Conservation (phyloP, 225 moss, liverwort and hornwort species). For the Sphagnum tenellum region DNA sequence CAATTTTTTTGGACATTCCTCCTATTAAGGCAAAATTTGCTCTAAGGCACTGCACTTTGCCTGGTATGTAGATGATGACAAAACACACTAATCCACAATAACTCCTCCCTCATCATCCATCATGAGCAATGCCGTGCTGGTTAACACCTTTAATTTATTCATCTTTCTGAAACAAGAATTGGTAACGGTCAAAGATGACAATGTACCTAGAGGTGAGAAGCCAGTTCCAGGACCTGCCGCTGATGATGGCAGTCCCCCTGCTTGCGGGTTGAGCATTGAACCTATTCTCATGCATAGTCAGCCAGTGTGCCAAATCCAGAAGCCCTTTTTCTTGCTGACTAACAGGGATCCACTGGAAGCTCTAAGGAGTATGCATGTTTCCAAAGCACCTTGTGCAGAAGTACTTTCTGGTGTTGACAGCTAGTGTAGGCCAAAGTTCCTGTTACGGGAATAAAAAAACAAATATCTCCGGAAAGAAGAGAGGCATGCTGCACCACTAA, state of each 20-base stretch:
- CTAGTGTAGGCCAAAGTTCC: constrained; percentile 28
- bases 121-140: too few relatives aligned
- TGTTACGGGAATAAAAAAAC: constrained; percentile 45
- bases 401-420: constrained; percentile 35
- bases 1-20: too few relatives aligned
- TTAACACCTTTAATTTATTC: too few relatives aligned
- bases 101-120: too few relatives aligned
- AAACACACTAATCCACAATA: too few relatives aligned
- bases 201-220: constrained; percentile 67
- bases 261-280: constrained; percentile 84
- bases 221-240: constrained; percentile 59
- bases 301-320: constrained; percentile 69
- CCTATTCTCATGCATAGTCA: constrained; percentile 84
- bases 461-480: constrained; percentile 44
- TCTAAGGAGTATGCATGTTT: constrained; percentile 47
- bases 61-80: too few relatives aligned
- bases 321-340: constrained; percentile 62
- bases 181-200: too few relatives aligned
- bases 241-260: constrained; percentile 71
- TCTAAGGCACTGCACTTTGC: too few relatives aligned
- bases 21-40: too few relatives aligned
- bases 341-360: constrained; percentile 45
- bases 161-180: too few relatives aligned
- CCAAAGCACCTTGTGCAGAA: constrained; percentile 32
- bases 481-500: constrained; percentile 53